Base-by-base conservation (phyloP, 2,329 filamentous ascomycete genomes). In the Penicillium decumbens region DNA sequence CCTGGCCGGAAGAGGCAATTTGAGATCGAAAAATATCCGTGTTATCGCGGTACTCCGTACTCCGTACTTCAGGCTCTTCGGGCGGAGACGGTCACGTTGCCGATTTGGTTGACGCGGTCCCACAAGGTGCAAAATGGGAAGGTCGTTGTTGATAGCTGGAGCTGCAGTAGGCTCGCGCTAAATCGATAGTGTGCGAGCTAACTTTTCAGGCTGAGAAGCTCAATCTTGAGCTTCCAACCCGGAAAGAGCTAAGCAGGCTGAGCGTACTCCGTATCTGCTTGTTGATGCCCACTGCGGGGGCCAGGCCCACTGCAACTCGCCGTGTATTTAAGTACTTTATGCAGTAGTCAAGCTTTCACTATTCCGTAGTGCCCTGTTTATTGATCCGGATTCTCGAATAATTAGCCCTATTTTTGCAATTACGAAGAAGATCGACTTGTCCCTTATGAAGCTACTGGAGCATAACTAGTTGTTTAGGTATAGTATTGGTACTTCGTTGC, bases 31-130 rank as follows among this genome's bases (percentile, higher is more conserved):
- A 20, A 18, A 20, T 20, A 49, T 49, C 29, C 39, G n/a, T 15
- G 23, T 32, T 35, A 37, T 42, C 30, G 32, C 20, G 24, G 45
- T 15, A 38, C 40, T 37, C 29, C 20, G 20, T 23, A 3, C 20
- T 23, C 20, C 20, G 20, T 23, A 23, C 20, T 23, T 23, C 20
- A 23, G 20, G 20, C 20, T 23, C 20, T 23, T 23, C 20, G 9
- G 18, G 9, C n/a, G 30, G 5, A 18, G 15, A 10, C n/a, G 46
- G 41, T 47, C 32, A 47, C 45, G 45, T 45, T 8, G 33, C 27
- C 37, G 37, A 41, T 48, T 47, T 32, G 49, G 29, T 41, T 49
- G 30, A 20, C 46, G 46, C 53, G 47, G 53, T 53, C 47, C 50
- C 47, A 41, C 18, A 15, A 25, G 33, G 38, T 32, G 39, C 37